Evolutionary conservation across 192 early-diverging fungal species (phyloP), one percentile per base, ranked within the genome.

Genomic region (Coemansia sp.): DNA sequence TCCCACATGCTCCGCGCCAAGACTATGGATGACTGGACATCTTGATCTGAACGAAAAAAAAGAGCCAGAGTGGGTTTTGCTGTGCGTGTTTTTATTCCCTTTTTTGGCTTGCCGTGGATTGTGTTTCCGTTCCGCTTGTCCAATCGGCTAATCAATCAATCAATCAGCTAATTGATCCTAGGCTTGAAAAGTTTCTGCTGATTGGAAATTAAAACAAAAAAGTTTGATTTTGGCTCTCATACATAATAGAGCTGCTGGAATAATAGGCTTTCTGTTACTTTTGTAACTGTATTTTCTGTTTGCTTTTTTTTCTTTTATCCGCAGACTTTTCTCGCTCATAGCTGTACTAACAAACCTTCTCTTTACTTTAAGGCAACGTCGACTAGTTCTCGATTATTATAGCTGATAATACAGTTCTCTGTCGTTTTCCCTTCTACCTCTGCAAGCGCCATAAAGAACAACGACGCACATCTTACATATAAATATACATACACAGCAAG

Each of bases 401-500:
- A 32, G 32, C 32, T 32, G 32, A 32, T 32, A 32, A 32, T 32
- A 32, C 32, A 32, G 32, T 32, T 32, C 4, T 32, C 32, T 32
- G 1, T 32, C 32, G 32, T 32, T 32, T 32, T 32, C 32, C 2
- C 32, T 32, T 2, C 32, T 6, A 50, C 15, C 19, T 4, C 48
- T 8, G 52, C 23, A 26, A 54, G 52, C 9, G 12, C 6, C 48
- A 8, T 50, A 15, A 50, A 50, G 48, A 32, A 45, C 44, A 15
- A 5, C 44, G 44, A 45, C 44, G 32, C 32, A 32, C 32, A 32
- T 4, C 32, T 32, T 4, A 4, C 32, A 32, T 32, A 45, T 45
- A 45, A 9, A 45, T 15, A 64, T 49, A 39, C 48, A 44, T 49
- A 49, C 57, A 59, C 45, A 52, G 38, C 23, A 58, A 64, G 11